Base-by-base conservation (phyloP, 2,329 filamentous ascomycete genomes). In the Aspergillus carbonarius region DNA sequence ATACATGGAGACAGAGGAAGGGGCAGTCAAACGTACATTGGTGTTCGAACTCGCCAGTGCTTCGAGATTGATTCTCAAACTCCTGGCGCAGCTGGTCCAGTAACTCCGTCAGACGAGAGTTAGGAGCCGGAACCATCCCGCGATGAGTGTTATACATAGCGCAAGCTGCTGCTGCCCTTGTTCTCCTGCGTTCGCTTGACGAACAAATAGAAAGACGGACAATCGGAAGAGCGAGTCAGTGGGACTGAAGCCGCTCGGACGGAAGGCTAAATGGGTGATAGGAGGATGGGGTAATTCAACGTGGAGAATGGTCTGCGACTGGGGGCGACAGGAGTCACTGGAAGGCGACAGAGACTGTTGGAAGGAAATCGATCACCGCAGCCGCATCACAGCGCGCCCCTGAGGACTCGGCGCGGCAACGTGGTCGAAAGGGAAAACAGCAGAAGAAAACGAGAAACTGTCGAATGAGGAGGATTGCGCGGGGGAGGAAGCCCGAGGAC, bases 61-160 rank as follows among this genome's bases (percentile, higher is more conserved):
- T 87, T 65, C 90, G 87, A 68, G 88, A 84, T 76, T 96, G 90
- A 61, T 83, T 88, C 66, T 98, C 93, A 68, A 97, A 98, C 78
- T 99, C 95, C 71, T 86, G 84, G 72, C 93, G 88, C 69, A 99
- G 86, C 74, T 92, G 89, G 58, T 98, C 93, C 72, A 99, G 84
- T 64, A 98, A 86, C 82, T 99, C 93, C 67, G 90, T 92, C 69
- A 98, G 83, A 67, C 95, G 92, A 68, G 80, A 84, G 78, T 82
- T 84, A 60, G 90, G 88, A 66, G 86, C 88, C 63, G 81, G 79
- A 63, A 87, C 88, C 84, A 96, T 89, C 75, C 88, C 89, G 74
- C 91, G 91, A 82, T 96, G 92, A 70, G 85, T 81, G 76, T 90
- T 90, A 78, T 96, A 96, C 92, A 97, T 96, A 66, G 69, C 76